Percentiles rank a stretch among this genome's conserved stretches.
These are phyloP conservation scores for Boechera divaricarpa DNA, from an alignment of 345 rosid species.

Conservation along the genomic window DNA sequence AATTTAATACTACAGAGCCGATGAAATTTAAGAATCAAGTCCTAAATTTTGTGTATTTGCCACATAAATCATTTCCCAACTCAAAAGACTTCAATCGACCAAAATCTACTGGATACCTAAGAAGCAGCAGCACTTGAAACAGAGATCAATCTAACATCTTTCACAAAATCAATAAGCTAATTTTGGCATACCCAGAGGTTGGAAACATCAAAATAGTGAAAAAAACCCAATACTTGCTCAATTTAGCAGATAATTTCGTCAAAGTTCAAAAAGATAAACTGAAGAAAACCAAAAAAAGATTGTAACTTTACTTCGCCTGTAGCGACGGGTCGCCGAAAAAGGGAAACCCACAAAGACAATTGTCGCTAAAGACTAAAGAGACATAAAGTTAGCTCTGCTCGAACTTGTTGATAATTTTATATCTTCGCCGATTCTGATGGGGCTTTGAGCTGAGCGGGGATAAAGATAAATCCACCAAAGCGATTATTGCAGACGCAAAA, in stretches of 20 bases:
- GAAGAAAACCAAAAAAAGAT: constrained; percentile 19
- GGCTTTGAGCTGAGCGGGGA: constrained; percentile 27
- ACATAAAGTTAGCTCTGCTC: constrained; percentile 25
- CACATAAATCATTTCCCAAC: constrained; percentile 5
- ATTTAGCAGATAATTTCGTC: constrained; percentile 24
- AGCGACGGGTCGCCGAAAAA: constrained; percentile 38
- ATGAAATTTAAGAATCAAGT: neutral
- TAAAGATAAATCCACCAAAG: constrained; percentile 36
- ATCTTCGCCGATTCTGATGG: constrained; percentile 39
- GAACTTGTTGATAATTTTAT: constrained; percentile 21
- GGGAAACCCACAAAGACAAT: constrained; percentile 33
- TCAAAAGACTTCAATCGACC: constrained; percentile 15
- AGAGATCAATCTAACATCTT: constrained; percentile 27
- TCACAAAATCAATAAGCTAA: constrained; percentile 33
- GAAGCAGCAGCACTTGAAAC: constrained; percentile 23
- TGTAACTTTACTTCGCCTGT: constrained; percentile 43
- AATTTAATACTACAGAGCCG: constrained; percentile 1
- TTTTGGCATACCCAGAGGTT: constrained; percentile 38
- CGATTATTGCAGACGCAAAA: constrained; percentile 25
- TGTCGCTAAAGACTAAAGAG: constrained; percentile 27
- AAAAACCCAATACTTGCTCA: constrained; percentile 41
- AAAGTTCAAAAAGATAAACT: constrained; percentile 21
- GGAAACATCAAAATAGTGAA: constrained; percentile 22
- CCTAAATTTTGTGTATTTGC: constrained; percentile 17
- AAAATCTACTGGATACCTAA: constrained; percentile 23